Percentiles rank a stretch among this genome's conserved stretches.
These are phyloP conservation scores for Acer campestre DNA, from an alignment of 345 rosid species.

Conservation along the genomic window DNA sequence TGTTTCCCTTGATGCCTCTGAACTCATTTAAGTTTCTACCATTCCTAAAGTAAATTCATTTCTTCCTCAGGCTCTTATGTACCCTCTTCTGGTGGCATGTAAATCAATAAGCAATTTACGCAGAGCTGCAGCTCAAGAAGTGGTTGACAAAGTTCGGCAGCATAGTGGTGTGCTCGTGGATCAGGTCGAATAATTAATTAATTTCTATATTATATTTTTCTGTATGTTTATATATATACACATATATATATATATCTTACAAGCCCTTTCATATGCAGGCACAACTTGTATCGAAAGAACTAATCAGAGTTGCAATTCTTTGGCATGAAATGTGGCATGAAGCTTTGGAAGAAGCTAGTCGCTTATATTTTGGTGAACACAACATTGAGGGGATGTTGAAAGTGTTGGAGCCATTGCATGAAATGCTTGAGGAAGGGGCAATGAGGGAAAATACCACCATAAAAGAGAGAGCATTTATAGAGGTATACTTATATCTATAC, in stretches of 20 bases:
- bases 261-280: constrained; percentile 55
- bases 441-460: constrained; percentile 64
- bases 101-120: constrained; percentile 96
- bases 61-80: constrained; percentile 89
- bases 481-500: constrained; percentile 39
- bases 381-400: constrained; percentile 97
- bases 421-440: constrained; percentile 90
- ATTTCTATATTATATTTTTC: background rate
- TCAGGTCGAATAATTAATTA: constrained; percentile 58
- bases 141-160: constrained; percentile 94
- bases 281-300: constrained; percentile 89
- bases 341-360: constrained; percentile 98
- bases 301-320: constrained; percentile 95
- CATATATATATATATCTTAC: constrained; percentile 11
- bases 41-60: constrained; percentile 14
- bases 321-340: constrained; percentile 99
- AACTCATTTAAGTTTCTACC: background rate
- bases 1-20: background rate
- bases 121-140: constrained; percentile 96
- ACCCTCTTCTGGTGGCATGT: constrained; percentile 98
- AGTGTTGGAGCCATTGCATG: constrained; percentile 91
- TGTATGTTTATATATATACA: background rate
- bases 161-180: constrained; percentile 93
- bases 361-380: constrained; percentile 94
- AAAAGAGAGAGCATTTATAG: constrained; percentile 94